These are phyloP conservation scores for Rubus idaeus DNA, from an alignment of 306 rosid genomes.

Conservation along the genomic window DNA sequence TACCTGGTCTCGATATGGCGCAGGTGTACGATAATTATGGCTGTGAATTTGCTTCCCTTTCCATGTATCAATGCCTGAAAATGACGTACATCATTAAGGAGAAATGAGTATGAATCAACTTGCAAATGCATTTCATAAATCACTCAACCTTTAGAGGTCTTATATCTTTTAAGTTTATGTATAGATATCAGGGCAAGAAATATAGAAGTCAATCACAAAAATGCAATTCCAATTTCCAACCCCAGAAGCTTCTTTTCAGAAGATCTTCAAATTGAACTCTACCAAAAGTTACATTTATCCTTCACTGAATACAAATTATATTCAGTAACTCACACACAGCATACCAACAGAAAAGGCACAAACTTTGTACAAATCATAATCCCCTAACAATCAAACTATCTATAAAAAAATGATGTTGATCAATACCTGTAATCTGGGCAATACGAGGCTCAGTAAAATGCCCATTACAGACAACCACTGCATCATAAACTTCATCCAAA, in stretches of 20 bases:
- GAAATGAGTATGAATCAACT: not conserved
- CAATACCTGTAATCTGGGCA: constrained; percentile 40
- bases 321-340: not conserved
- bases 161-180: not conserved
- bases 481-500: constrained; percentile 34
- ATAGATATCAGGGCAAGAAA: not conserved
- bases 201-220: not conserved
- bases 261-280: not conserved
- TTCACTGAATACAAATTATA: not conserved
- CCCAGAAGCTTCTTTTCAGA: not conserved
- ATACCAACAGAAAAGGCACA: not conserved
- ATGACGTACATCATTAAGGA: not conserved
- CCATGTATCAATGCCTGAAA: constrained; percentile 42
- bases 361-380: constrained; percentile 1
- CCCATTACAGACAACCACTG: constrained; percentile 50
- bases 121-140: not conserved
- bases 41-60: constrained; percentile 47
- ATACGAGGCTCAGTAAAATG: constrained; percentile 40
- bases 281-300: not conserved
- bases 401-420: not conserved
- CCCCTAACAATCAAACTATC: not conserved
- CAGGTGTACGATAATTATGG: constrained; percentile 47
- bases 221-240: not conserved
- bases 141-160: not conserved
- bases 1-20: constrained; percentile 55